These are phyloP conservation scores for Xylaria castorea DNA, from an alignment of 495 filamentous ascomycete genomes.

Conservation along the genomic window DNA sequence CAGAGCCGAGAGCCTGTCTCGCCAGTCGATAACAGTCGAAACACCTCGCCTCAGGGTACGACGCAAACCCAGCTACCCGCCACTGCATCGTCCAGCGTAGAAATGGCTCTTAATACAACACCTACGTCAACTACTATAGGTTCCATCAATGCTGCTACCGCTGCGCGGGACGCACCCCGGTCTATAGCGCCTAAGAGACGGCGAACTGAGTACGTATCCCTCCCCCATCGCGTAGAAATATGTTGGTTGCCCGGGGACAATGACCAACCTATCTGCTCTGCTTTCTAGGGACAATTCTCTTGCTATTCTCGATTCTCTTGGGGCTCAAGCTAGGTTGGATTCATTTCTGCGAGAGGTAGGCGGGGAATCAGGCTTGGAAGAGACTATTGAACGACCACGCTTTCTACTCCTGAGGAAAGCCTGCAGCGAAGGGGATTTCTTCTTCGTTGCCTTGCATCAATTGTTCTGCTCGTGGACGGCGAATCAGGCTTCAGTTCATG, in stretches of 20 bases:
- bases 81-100: slow-evolving; percentile 22
- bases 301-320: slow-evolving; percentile 26
- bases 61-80: slow-evolving; percentile 14
- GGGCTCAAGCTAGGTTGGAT: slow-evolving; percentile 14
- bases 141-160: not conserved
- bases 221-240: not conserved
- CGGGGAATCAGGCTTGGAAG: slow-evolving; percentile 23
- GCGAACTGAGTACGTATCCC: slow-evolving; percentile 33
- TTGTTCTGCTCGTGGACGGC: slow-evolving; percentile 63
- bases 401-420: slow-evolving; percentile 64
- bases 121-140: slow-evolving; percentile 25
- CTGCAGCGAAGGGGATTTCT: slow-evolving; percentile 59
- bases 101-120: slow-evolving; percentile 33
- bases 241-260: not conserved
- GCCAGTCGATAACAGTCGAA: slow-evolving; percentile 13
- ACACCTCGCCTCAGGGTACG: slow-evolving; percentile 24
- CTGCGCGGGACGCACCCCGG: slow-evolving; percentile 12
- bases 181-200: slow-evolving; percentile 33
- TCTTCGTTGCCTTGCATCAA: slow-evolving; percentile 74
- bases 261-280: not conserved
- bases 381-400: slow-evolving; percentile 57
- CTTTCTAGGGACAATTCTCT: slow-evolving; percentile 19
- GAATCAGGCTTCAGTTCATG: slow-evolving; percentile 25
- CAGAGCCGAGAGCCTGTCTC: slow-evolving; percentile 24
- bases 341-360: slow-evolving; percentile 15